phyloP scores from a whole-genome alignment of 2,329 filamentous ascomycete genomes.

The Canariomyces notabilis region DNA sequence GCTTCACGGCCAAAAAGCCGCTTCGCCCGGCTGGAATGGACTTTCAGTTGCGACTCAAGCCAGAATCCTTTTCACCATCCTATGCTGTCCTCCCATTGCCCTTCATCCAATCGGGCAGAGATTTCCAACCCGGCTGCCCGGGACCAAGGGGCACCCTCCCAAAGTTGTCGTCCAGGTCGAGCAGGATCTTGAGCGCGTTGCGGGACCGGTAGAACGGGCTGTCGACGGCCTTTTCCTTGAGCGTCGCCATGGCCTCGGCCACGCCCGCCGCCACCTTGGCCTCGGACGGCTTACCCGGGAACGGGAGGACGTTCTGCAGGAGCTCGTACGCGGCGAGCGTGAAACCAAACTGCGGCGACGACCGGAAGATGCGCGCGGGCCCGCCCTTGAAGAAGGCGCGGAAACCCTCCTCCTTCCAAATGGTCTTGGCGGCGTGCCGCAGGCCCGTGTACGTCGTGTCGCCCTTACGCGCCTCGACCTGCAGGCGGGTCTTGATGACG shows the following conservation, averaged over 20 bases:
- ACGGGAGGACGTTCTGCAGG: conserved; percentile 73
- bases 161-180: conserved; percentile 92
- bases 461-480: conserved; percentile 95
- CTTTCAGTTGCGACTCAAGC: not conserved
- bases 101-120: conserved; percentile 46
- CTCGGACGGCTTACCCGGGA: conserved; percentile 54
- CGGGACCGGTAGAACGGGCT: conserved; percentile 60
- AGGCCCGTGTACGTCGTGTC: conserved; percentile 84
- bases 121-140: conserved; percentile 48
- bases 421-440: conserved; percentile 76
- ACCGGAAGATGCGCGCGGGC: conserved; percentile 88
- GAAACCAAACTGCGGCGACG: conserved; percentile 96
- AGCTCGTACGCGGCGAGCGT: conserved; percentile 94
- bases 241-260: conserved; percentile 57
- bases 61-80: not conserved
- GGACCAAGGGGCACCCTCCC: conserved; percentile 61
- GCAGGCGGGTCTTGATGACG: conserved; percentile 97
- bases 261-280: conserved; percentile 53
- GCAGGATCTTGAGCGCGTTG: conserved; percentile 91
- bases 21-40: conserved; percentile 4
- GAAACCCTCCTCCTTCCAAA: conserved; percentile 89
- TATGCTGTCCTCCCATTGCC: conserved; percentile 29
- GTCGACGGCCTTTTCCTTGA: conserved; percentile 55
- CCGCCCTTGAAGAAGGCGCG: conserved; percentile 98
- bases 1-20: conserved; percentile 7